Base-by-base conservation (phyloP, 768 basidiomycete genomes). In the Tubosaeta brunneosetosa region DNA sequence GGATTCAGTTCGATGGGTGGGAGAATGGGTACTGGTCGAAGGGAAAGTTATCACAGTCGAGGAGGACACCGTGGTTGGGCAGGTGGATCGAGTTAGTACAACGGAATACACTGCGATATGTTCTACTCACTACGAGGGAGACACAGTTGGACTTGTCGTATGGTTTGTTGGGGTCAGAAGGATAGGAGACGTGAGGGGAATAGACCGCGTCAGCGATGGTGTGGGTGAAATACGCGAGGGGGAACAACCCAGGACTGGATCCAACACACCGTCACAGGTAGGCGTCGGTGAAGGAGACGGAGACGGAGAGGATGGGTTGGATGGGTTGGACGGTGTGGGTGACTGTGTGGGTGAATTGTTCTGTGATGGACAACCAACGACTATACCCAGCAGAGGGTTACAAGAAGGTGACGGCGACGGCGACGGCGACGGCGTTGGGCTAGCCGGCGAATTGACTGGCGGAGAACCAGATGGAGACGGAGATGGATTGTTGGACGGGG, bases 31-130 rank as follows among this genome's bases (percentile, higher is more conserved):
- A 40, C 55, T 59, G 48, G 25, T 46, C 4, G 53, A n/a, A 26
- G 71, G 67, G 60, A 73, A 69, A 34, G 55, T 64, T 34, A 72
- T 70, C 13, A 69, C 57, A 5, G 67, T 62, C 58, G 64, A 64
- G 12, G 44, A 26, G 46, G 52, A 50, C 16, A 38, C 5, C 7
- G 55, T 47, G 33, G 38, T 49, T 13, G 56, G 19, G 26, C 38
- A 22, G 22, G 22, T 9, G 16, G n/a, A 14, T 12, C 26, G 36
- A 27, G 27, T 62, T 16, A 62, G 45, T 40, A 29, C 7, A 9
- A 27, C 14, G 31, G 4, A 47, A 42, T 14, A n/a, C 19, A 32
- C 19, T 5, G 5, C 6, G 17, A 50, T 16, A 36, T 16, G 34
- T 41, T 1, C 22, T 41, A 59, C 62, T 22, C n/a, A 66, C 64